These are phyloP conservation scores for Astrephomene gubernaculifera DNA, from an alignment of 139 green algal species.

Conservation along the genomic window DNA sequence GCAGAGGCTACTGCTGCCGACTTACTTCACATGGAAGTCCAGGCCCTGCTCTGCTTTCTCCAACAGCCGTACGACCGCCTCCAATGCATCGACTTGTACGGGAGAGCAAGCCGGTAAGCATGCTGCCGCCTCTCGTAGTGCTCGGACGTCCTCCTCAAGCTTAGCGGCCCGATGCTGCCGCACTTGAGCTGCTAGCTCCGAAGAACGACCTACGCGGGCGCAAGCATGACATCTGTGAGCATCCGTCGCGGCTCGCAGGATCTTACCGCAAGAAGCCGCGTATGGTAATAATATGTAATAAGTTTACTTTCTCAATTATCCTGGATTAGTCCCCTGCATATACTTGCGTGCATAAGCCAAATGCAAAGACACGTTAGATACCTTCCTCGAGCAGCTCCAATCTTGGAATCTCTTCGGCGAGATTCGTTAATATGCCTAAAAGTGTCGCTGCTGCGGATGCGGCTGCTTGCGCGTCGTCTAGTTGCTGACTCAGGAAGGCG, in stretches of 20 bases:
- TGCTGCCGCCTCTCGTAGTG: neutral
- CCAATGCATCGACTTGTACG: neutral
- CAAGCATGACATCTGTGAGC: neutral
- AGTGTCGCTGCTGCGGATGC: neutral
- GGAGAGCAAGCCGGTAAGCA: neutral
- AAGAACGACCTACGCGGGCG: neutral
- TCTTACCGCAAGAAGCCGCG: neutral
- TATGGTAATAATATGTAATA: neutral
- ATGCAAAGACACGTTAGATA: neutral
- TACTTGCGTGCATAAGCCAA: no score
- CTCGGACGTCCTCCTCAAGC: neutral
- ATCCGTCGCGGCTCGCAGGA: neutral
- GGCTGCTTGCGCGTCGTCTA: neutral
- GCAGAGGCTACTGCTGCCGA: neutral
- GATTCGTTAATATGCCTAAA: neutral
- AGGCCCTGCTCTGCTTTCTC: neutral
- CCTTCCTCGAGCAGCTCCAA: slow-evolving; percentile 23
- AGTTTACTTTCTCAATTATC: neutral
- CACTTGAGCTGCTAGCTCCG: neutral
- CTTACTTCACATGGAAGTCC: slow-evolving; percentile 16
- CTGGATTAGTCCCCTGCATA: no score
- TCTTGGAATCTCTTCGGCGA: slow-evolving; percentile 5
- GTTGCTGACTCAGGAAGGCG: neutral
- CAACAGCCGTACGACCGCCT: neutral
- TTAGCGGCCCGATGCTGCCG: neutral